Evolutionary conservation across 148 eudicot species (phyloP), one percentile per base, ranked within the genome.

Genomic region (Rhododendron molle): DNA sequence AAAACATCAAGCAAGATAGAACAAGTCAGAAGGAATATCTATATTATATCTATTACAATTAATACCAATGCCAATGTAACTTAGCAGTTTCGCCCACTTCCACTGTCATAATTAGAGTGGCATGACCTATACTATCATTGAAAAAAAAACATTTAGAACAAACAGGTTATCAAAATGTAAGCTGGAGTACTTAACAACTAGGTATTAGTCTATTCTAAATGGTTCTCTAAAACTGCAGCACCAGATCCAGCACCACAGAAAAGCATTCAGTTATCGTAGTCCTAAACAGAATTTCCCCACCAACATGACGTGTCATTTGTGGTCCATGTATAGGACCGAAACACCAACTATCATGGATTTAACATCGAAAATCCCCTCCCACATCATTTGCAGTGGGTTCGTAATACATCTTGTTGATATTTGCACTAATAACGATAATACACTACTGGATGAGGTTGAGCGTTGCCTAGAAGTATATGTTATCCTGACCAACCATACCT

Each of bases 1-100:
- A 21, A 85, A 85, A 85, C 52, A 73, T 5, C 26, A 85, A 86
- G 52, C 49, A 14, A 81, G 13, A 52, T 21, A 34, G 43, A 43
- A 44, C 26, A 58, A 38, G 54, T 84, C 73, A 52, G 69, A 30
- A 54, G 71, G 47, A 16, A 65, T 65, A 77, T 30, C 38, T 3
- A 7, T 34, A 30, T 32, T 32, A 11, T 6, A 36, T 3, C 13
- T 28, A 40, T 11, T 11, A 74, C 78, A 74, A 74, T 1, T 12
- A 49, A 16, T 34, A 69, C 23, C 47, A 79, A 14, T 11, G 28
- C 46, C 77, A 67, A 47, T 13, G 56, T 28, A 18, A 10, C 46
- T 46, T 71, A 44, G 43, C n/a, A 12, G 28, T 18, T 67, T 83
- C 7, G 16, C 56, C n/a, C 4, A 62, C 1, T 46, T 83, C 44